These are phyloP conservation scores for Amaranthus hypochondriacus DNA, from an alignment of 148 eudicot species.

Conservation along the genomic window DNA sequence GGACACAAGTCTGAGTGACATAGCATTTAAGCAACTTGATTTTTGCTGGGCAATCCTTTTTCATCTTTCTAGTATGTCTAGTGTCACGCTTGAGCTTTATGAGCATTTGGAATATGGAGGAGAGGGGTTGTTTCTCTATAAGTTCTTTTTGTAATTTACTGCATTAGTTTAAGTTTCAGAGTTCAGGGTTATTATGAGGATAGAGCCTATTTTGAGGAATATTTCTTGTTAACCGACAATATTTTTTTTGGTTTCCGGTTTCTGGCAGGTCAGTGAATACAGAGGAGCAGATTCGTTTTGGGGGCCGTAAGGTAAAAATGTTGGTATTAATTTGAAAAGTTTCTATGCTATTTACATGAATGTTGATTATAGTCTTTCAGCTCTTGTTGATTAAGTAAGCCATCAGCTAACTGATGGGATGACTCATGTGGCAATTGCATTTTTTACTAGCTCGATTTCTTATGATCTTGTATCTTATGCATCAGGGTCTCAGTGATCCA, in stretches of 20 bases:
- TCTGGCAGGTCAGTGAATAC: slow-evolving; percentile 48
- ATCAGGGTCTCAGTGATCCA: slow-evolving; percentile 48
- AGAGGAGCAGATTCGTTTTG: slow-evolving; percentile 24
- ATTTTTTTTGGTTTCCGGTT: neutral
- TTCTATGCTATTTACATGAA: slow-evolving; percentile 1
- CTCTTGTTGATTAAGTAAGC: slow-evolving; percentile 8
- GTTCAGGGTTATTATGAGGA: neutral
- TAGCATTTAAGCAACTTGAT: too few relatives aligned
- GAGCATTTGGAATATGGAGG: neutral
- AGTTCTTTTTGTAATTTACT: neutral
- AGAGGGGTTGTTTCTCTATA: neutral
- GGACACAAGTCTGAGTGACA: too few relatives aligned
- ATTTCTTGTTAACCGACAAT: slow-evolving; percentile 2
- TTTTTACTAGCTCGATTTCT: slow-evolving; percentile 10
- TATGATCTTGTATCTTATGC: slow-evolving; percentile 4
- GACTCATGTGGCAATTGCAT: neutral
- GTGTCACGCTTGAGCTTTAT: neutral
- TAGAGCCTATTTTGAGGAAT: neutral
- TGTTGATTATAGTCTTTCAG: neutral
- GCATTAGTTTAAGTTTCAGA: neutral
- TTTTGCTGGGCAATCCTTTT: too few relatives aligned
- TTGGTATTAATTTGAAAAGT: neutral
- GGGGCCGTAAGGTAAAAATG: slow-evolving; percentile 32
- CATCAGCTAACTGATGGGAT: neutral
- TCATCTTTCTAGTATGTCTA: neutral